Percentiles rank a stretch among this genome's conserved stretches.
These are phyloP conservation scores for Bryoerythrophyllum caledonicum DNA, from an alignment of 225 moss, liverwort and hornwort species.

Conservation along the genomic window DNA sequence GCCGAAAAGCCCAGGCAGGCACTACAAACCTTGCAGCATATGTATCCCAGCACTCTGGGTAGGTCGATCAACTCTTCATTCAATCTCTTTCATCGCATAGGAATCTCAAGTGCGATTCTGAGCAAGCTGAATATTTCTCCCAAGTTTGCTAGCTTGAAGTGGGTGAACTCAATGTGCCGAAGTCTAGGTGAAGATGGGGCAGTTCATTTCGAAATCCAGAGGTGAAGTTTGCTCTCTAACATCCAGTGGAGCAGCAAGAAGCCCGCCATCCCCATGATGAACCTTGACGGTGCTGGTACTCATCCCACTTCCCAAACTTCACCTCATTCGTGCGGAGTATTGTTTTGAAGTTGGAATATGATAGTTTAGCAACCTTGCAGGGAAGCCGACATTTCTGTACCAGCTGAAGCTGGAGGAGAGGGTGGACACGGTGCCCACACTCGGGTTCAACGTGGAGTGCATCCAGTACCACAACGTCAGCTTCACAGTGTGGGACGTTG, in stretches of 20 bases:
- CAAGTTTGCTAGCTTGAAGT: too few relatives aligned
- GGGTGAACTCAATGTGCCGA: too few relatives aligned
- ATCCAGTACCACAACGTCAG: slow-evolving; percentile 47
- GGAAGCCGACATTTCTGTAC: slow-evolving; percentile 29
- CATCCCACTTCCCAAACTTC: background rate
- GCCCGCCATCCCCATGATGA: slow-evolving; percentile 24
- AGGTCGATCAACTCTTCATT: too few relatives aligned
- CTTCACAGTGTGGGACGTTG: slow-evolving; percentile 60
- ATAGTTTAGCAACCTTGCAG: background rate
- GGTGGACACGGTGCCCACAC: slow-evolving; percentile 47
- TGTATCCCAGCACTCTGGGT: too few relatives aligned
- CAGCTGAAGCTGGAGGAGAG: slow-evolving; percentile 39
- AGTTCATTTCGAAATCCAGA: too few relatives aligned
- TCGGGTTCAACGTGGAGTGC: slow-evolving; percentile 57
- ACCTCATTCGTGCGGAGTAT: background rate
- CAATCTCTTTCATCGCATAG: too few relatives aligned
- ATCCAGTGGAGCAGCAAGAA: slow-evolving; percentile 21
- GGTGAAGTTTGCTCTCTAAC: too few relatives aligned
- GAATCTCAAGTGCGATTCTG: too few relatives aligned
- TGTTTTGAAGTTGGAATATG: background rate
- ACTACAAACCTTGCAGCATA: too few relatives aligned
- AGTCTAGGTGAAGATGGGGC: too few relatives aligned
- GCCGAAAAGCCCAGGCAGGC: too few relatives aligned
- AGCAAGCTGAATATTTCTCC: too few relatives aligned
- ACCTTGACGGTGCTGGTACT: slow-evolving; percentile 24